Conservation (phyloP, 2,329 filamentous ascomycete genomes). For the Emmonsiellopsis sp. region DNA sequence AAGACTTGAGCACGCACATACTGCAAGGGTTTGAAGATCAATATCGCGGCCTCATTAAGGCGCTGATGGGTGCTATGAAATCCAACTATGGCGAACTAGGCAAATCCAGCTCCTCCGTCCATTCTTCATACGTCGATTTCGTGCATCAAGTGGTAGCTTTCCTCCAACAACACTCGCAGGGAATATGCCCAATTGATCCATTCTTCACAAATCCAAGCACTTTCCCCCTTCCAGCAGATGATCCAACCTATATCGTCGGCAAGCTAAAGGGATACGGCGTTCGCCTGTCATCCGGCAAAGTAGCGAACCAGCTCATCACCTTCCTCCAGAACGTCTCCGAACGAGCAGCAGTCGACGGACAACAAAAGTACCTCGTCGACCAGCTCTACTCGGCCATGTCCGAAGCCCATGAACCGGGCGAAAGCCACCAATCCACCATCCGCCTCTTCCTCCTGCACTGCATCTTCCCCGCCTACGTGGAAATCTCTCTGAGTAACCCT, state of each 20-base stretch:
- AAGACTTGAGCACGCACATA: constrained; percentile 23
- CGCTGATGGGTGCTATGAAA: constrained; percentile 55
- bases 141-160: constrained; percentile 52
- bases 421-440: constrained; percentile 35
- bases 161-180: constrained; percentile 51
- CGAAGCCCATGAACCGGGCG: constrained; percentile 34
- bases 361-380: constrained; percentile 47
- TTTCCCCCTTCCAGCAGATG: constrained; percentile 51
- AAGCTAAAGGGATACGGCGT: constrained; percentile 51
- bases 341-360: constrained; percentile 48
- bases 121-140: constrained; percentile 52
- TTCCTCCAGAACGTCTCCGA: constrained; percentile 54
- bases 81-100: constrained; percentile 50
- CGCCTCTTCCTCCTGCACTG: constrained; percentile 44
- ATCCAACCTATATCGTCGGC: constrained; percentile 55
- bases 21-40: constrained; percentile 30
- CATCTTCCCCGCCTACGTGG: constrained; percentile 50
- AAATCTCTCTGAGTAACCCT: constrained; percentile 35
- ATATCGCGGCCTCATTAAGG: constrained; percentile 44
- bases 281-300: constrained; percentile 41
- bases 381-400: constrained; percentile 46
- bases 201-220: constrained; percentile 53
- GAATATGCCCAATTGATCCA: constrained; percentile 45
- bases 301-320: constrained; percentile 46
- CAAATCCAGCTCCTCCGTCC: constrained; percentile 22